These are phyloP conservation scores for Calonectria pauciramosa DNA, from an alignment of 2,329 filamentous ascomycete species.

Conservation along the genomic window DNA sequence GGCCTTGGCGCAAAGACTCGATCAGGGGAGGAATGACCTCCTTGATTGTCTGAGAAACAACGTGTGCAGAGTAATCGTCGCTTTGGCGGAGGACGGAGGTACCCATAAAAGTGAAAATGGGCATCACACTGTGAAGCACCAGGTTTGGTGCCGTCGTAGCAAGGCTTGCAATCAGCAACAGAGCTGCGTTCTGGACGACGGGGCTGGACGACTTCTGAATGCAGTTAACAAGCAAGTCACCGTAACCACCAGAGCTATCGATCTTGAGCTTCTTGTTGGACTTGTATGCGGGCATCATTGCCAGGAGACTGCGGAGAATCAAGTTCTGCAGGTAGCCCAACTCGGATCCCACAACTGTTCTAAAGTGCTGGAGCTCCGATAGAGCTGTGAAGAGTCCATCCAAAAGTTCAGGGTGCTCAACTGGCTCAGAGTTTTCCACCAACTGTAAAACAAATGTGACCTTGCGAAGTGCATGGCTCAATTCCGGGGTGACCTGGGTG, in stretches of 20 bases:
- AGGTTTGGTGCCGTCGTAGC: constrained; percentile 91
- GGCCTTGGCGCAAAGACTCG: constrained; percentile 84
- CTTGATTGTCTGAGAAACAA: constrained; percentile 94
- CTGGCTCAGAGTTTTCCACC: constrained; percentile 84
- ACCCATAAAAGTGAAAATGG: constrained; percentile 98
- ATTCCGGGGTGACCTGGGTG: constrained; percentile 73
- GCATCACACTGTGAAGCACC: constrained; percentile 97
- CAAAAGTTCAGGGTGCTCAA: constrained; percentile 81
- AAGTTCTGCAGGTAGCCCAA: constrained; percentile 92
- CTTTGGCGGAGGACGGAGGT: constrained; percentile 91
- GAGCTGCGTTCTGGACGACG: constrained; percentile 91
- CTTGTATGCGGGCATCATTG: constrained; percentile 86
- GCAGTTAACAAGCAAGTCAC: constrained; percentile 93
- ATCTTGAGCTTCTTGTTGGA: constrained; percentile 72
- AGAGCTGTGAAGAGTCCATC: constrained; percentile 86
- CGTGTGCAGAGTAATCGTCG: constrained; percentile 96
- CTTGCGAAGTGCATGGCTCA: constrained; percentile 78
- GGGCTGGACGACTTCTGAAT: constrained; percentile 92
- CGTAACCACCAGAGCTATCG: constrained; percentile 84
- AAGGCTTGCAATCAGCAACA: constrained; percentile 88
- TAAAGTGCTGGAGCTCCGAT: constrained; percentile 89
- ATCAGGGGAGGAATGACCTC: constrained; percentile 94
- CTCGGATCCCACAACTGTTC: constrained; percentile 84
- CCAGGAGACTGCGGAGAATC: constrained; percentile 83
- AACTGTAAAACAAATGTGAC: constrained; percentile 91